Evolutionary conservation across 257 asterid species (phyloP), one percentile per base, ranked within the genome.

Genomic region (Coffea eugenioides): DNA sequence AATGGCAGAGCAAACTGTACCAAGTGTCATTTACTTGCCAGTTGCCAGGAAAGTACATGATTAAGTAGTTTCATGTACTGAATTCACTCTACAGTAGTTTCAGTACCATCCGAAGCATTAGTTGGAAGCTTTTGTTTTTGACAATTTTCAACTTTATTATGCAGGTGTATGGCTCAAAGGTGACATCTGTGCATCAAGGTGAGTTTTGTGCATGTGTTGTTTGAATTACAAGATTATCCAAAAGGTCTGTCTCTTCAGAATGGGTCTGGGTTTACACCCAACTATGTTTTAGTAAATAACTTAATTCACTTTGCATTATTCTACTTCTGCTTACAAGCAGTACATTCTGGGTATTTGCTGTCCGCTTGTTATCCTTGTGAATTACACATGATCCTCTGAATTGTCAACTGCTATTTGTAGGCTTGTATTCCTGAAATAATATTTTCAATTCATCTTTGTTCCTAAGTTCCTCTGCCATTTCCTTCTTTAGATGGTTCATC

Each of bases 91-190:
- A n/a, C n/a, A n/a, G n/a, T n/a, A n/a, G n/a, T n/a, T n/a, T n/a
- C n/a, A n/a, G n/a, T n/a, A n/a, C n/a, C n/a, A n/a, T n/a, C n/a
- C n/a, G n/a, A n/a, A n/a, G n/a, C n/a, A n/a, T n/a, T n/a, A n/a
- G n/a, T n/a, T n/a, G n/a, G n/a, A n/a, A 31, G 66, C 45, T 73
- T 67, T 62, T 18, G 66, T 65, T 54, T 36, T 78, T 80, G 74
- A 77, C 74, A 71, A 76, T 83, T 43, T 84, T 45, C 76, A 78
- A 73, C 74, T 82, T 52, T 52, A 41, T 80, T 82, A 75, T 90
- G 81, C 96, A 94, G 98, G 90, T 81, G 71, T 82, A 91, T 74
- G 82, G 82, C 78, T 69, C 83, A 71, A 86, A 85, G 81, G 82
- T 54, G 81, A 89, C 73, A 78, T 78, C 81, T 48, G 82, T 65